Evolutionary conservation across 805 yeast genomes (phyloP).

Genomic region (Saturnispora gosingensis): DNA sequence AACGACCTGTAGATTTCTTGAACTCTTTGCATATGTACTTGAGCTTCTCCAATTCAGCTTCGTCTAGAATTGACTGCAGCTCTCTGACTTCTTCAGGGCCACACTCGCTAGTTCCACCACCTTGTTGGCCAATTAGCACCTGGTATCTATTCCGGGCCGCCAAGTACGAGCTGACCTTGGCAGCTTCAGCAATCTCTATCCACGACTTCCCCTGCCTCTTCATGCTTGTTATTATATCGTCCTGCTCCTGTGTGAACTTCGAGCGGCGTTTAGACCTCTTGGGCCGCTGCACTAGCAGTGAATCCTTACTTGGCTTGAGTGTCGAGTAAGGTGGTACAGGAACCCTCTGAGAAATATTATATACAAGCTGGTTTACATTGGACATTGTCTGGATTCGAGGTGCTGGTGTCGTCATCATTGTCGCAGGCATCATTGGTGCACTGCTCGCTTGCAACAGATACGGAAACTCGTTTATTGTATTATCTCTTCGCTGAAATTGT

Average conservation of each 20-base stretch:
- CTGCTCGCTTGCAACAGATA: background rate
- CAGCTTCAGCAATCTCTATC: constrained; percentile 62
- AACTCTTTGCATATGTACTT: constrained; percentile 53
- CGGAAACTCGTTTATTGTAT: background rate
- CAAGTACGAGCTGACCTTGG: constrained; percentile 54
- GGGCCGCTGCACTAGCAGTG: constrained; percentile 20
- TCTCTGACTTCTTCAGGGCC: constrained; percentile 43
- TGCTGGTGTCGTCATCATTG: background rate
- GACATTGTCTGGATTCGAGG: background rate
- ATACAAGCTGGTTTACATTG: constrained; percentile 18
- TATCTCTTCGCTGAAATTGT: background rate
- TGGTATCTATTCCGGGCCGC: constrained; percentile 76
- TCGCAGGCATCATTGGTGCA: background rate
- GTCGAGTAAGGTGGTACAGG: constrained; percentile 25
- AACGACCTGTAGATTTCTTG: constrained; percentile 42
- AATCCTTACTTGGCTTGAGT: constrained; percentile 15
- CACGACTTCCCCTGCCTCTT: constrained; percentile 59
- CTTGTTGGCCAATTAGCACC: constrained; percentile 76
- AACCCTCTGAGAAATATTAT: constrained; percentile 19
- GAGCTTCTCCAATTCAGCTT: constrained; percentile 67
- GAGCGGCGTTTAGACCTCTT: constrained; percentile 52
- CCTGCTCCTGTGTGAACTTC: constrained; percentile 64
- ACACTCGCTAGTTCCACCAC: constrained; percentile 62
- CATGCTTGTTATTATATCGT: constrained; percentile 49
- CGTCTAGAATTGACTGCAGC: constrained; percentile 48